Conservation (phyloP, 1,139 yeast species). For the Scheffersomyces stambukii region DNA sequence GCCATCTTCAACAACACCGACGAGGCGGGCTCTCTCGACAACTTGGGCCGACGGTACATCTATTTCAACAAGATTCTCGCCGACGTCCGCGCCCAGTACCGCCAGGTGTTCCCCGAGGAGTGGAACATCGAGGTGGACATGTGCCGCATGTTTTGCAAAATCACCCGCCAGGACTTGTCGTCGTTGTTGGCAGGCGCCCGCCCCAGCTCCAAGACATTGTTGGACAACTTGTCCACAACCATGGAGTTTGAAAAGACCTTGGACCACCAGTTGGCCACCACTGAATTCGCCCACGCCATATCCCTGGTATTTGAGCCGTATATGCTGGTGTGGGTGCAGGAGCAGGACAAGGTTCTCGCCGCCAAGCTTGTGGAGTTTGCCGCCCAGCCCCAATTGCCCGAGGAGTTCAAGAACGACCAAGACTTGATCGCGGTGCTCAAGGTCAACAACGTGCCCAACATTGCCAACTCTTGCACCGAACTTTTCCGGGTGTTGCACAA, state of each 20-base stretch:
- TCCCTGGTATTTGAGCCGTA: constrained; percentile 84
- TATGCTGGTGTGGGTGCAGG: constrained; percentile 78
- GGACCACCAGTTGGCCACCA: constrained; percentile 27
- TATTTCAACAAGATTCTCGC: constrained; percentile 72
- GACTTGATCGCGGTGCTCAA: constrained; percentile 32
- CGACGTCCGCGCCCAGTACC: constrained; percentile 51
- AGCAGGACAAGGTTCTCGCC: constrained; percentile 66
- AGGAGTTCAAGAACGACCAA: constrained; percentile 25
- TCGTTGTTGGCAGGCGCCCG: constrained; percentile 24
- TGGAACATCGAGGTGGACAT: constrained; percentile 72
- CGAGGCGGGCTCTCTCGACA: constrained; percentile 93
- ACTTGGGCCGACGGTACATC: constrained; percentile 73
- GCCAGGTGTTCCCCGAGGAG: constrained; percentile 55
- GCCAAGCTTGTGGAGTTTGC: constrained; percentile 60
- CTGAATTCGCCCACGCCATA: constrained; percentile 47
- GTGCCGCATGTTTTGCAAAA: constrained; percentile 58
- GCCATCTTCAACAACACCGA: constrained; percentile 72
- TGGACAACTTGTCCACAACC: constrained; percentile 37
- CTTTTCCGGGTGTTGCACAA: constrained; percentile 74
- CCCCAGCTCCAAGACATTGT: constrained; percentile 52
- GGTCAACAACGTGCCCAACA: constrained; percentile 49
- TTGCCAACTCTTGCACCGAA: constrained; percentile 82
- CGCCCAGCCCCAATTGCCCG: constrained; percentile 43
- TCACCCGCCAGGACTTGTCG: constrained; percentile 64
- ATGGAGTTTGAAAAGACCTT: constrained; percentile 74